Base-by-base conservation (phyloP, 1,284 basidiomycete genomes). In the Boletus semigastroideus region DNA sequence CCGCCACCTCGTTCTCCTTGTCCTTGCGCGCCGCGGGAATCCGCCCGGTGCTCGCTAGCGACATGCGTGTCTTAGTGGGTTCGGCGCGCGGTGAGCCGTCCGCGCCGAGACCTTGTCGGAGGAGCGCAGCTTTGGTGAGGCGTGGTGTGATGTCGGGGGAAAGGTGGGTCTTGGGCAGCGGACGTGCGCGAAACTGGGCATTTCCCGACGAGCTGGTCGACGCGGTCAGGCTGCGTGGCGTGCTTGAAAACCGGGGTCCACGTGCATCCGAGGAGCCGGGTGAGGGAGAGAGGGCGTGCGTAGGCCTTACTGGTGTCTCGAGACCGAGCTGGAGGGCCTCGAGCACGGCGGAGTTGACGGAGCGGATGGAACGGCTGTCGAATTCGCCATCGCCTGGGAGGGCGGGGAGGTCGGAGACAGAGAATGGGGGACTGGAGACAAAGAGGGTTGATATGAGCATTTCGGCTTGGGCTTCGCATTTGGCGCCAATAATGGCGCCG, bases 341-440 rank as follows among this genome's bases (percentile, higher is more conserved):
- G 28, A 80, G 68, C 14, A 77, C 68, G 3, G 75, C 75, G 12
- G 78, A 77, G 3, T 74, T 72, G 38, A 78, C 60, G 1, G 78
- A 80, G 20, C 73, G 71, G 45, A 80, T 63, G 3, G 79, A 77
- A 30, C 66, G 69, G 49, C 69, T 71, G 28, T 69, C 64, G 53
- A 71, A 70, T 37, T 70, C 66, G 11, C 53, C 25, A 40, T 66
- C 74, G 49, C 47, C 53, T 28, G 59, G 74, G 49, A 76, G 74
- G 4, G 74, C 63, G 1, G 84, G 84, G n/a, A 90, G 77, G 31
- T 87, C 86, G 3, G 76, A 69, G 2, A 79, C 73, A 3, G 82
- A 84, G 72, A 89, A 90, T 8, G 86, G 87, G 5, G 88, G 89
- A 2, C 86, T 90, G 12, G 85, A 90, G 16, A 77, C 85, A 63